Percentiles rank a stretch among this genome's conserved stretches.
phyloP scores from a whole-genome alignment of 371 early-diverging fungal genomes.

The Mortierella polycephala region DNA sequence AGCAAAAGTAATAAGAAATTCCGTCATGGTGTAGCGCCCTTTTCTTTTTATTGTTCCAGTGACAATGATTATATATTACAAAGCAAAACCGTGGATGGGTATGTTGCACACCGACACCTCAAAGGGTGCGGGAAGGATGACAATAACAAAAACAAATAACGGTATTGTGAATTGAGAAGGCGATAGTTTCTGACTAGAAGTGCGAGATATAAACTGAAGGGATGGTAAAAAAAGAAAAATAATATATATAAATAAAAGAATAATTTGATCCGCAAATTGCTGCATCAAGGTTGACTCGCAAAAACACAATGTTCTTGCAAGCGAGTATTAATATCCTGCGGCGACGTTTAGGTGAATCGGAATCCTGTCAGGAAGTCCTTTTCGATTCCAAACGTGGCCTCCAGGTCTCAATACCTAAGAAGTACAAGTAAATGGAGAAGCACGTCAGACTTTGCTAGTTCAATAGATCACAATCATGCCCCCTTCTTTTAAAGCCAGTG shows the following conservation, averaged over 20 bases:
- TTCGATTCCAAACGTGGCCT: slow-evolving; percentile 45
- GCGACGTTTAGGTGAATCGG: slow-evolving; percentile 35
- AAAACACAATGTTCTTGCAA: neutral
- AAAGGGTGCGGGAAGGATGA: too few species aligned
- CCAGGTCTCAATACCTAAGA: slow-evolving; percentile 35
- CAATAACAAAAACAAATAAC: too few species aligned
- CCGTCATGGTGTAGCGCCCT: neutral
- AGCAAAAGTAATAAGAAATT: slow-evolving; percentile 1
- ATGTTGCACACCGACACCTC: too few species aligned
- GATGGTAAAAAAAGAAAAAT: too few species aligned
- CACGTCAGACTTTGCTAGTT: neutral
- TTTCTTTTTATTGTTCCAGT: neutral
- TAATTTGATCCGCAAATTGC: neutral
- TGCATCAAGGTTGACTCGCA: neutral
- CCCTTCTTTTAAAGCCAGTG: neutral
- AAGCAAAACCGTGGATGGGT: too few species aligned
- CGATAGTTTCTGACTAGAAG: too few species aligned
- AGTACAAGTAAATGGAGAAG: neutral
- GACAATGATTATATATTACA: neutral
- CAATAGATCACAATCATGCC: neutral
- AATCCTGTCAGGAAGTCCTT: slow-evolving; percentile 32
- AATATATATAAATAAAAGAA: neutral
- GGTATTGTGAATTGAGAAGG: too few species aligned
- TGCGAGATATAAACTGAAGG: too few species aligned
- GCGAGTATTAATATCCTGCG: slow-evolving; percentile 4